Evolutionary conservation across 192 early-diverging fungal species (phyloP), one percentile per base, ranked within the genome.

Genomic region (Tieghemiomyces parasiticus): DNA sequence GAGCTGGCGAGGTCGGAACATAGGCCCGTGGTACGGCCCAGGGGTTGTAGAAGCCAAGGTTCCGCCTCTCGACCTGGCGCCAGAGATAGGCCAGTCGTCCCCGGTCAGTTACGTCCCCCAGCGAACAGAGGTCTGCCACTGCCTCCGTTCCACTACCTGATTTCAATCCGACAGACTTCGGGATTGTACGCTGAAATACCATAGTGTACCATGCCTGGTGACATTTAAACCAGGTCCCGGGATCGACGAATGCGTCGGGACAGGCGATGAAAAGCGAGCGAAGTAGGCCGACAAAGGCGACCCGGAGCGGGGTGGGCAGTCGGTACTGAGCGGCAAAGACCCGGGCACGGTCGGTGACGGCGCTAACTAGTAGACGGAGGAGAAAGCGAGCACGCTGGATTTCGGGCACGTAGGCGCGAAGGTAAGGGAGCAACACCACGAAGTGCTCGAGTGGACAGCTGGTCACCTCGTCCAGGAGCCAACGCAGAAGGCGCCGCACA

Each of bases 241-340:
- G 74, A 44, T 73, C 74, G 3, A 76, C 66, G 61, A 76, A 76
- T 20, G 67, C 70, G 30, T 76, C 74, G 0, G 70, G 63, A 35
- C 61, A 67, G 6, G 44, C 34, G 24, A 49, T 38, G 58, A 76
- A 71, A 34, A 76, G 61, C n/a, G 45, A 32, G 14, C 53, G 32
- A 33, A 72, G 46, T 22, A 66, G 64, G 33, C 28, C 31, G 35
- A 64, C 26, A 10, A 72, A 34, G 20, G 49, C 48, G 2, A 10
- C n/a, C 4, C 55, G 51, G 32, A 76, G 61, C 9, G 19, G 10
- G 4, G 30, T 22, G 8, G 72, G 63, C 26, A 68, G 60, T 13
- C 35, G 52, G 34, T 70, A 66, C 4, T 55, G 45, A 6, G 46
- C 55, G 12, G 66, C 47, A 46, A 67, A 67, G 26, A 22, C 20